Conservation (phyloP, 2,329 filamentous ascomycete genomes). For the Aureobasidium zeae region DNA sequence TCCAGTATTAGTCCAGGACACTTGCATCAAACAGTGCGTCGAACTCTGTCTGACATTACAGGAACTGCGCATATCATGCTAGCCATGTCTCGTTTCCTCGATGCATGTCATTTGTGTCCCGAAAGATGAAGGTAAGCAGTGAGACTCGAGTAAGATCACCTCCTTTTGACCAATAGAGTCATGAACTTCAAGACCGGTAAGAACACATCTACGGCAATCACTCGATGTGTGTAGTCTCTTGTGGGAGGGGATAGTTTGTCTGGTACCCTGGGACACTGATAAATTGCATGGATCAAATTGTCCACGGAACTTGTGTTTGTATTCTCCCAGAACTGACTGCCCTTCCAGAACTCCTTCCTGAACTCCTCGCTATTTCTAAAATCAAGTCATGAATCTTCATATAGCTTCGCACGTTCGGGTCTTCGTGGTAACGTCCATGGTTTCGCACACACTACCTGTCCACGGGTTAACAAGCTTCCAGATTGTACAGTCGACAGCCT, state of each 20-base stretch:
- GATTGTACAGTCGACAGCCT: too few relatives aligned
- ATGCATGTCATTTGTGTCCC: background rate
- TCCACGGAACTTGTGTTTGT: too few relatives aligned
- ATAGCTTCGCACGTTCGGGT: slow-evolving; percentile 1
- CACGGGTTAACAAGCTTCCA: slow-evolving; percentile 12
- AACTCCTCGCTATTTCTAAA: background rate
- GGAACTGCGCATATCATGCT: background rate
- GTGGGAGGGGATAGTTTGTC: too few relatives aligned
- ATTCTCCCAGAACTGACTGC: too few relatives aligned
- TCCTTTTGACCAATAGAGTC: background rate
- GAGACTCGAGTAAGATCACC: background rate
- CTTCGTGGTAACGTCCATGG: slow-evolving; percentile 39
- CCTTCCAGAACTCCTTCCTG: background rate
- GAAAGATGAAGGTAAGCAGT: background rate
- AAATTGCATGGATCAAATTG: too few relatives aligned
- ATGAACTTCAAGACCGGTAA: too few relatives aligned
- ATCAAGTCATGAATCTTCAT: slow-evolving; percentile 12
- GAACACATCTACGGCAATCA: too few relatives aligned
- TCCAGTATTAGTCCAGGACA: too few relatives aligned
- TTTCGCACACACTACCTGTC: slow-evolving; percentile 39
- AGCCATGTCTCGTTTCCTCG: background rate
- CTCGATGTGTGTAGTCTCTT: too few relatives aligned
- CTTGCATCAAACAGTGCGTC: background rate
- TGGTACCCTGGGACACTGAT: too few relatives aligned
- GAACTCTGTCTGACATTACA: background rate